These are phyloP conservation scores for Oryza australiensis DNA, from an alignment of 176 grass and related monocot genomes.

Conservation along the genomic window DNA sequence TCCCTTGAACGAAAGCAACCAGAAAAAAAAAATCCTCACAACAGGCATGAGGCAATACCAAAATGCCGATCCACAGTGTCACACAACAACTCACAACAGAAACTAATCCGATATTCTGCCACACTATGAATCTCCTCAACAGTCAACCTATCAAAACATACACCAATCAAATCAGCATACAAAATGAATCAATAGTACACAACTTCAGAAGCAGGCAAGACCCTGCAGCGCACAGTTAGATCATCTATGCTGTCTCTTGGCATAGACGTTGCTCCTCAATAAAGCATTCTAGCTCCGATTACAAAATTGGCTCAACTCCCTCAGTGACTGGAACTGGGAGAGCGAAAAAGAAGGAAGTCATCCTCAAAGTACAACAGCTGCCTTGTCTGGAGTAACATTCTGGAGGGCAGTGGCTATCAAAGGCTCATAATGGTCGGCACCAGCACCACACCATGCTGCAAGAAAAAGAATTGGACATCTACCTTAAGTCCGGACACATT, in stretches of 20 bases:
- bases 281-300: slow-evolving; percentile 40
- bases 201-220: slow-evolving; percentile 44
- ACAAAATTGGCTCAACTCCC: slow-evolving; percentile 54
- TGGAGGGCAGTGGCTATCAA: slow-evolving; percentile 69
- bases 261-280: slow-evolving; percentile 46
- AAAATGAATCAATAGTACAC: slow-evolving; percentile 15
- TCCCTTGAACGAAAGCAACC: slow-evolving; percentile 4
- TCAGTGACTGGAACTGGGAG: slow-evolving; percentile 33
- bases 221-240: slow-evolving; percentile 42
- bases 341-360: background rate
- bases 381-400: slow-evolving; percentile 81
- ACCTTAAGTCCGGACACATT: background rate
- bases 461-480: slow-evolving; percentile 19
- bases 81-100: slow-evolving; percentile 26
- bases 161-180: slow-evolving; percentile 24
- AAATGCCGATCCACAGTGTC: slow-evolving; percentile 37
- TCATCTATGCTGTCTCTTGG: slow-evolving; percentile 38
- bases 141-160: slow-evolving; percentile 53
- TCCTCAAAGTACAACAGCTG: slow-evolving; percentile 80
- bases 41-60: slow-evolving; percentile 27
- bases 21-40: slow-evolving; percentile 31
- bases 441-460: slow-evolving; percentile 96
- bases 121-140: slow-evolving; percentile 25
- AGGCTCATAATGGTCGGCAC: slow-evolving; percentile 93
- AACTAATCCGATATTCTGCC: slow-evolving; percentile 29